Base-by-base conservation (phyloP, 2,329 filamentous ascomycete genomes). In the Alternaria longipes region DNA sequence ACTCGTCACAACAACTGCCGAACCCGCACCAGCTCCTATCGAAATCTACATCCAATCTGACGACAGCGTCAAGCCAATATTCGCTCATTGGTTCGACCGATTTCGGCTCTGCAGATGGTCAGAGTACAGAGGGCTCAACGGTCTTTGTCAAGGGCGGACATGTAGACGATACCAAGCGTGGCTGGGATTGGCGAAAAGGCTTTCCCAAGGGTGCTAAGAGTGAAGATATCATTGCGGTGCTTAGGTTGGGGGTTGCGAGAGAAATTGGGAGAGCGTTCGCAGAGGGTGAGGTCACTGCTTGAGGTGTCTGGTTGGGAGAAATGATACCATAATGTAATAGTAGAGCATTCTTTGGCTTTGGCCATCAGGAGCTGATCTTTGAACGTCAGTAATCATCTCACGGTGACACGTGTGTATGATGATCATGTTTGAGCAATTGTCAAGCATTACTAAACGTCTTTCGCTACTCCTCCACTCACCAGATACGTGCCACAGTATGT, bases 1-100 rank as follows among this genome's bases (percentile, higher is more conserved):
- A 62, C 18, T 65, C 68, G 9, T 71, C 71, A 50, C 76, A 57
- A 45, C 59, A 56, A 44, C n/a, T 61, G 20, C 54, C 62, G 2
- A 55, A 62, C 28, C 62, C 69, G 59, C 64, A 68, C 20, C 62
- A 60, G 14, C 52, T 68, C 1, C 84, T 95, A 62, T 87, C 87
- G 74, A 91, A 90, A 67, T 66, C 80, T 86, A 70, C 83, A 84
- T 67, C 81, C 77, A 67, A 79, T 81, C 55, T 79, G 5, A 87
- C 86, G 2, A 86, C 85, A 14, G 80, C 82, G 2, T 86, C 86
- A 59, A 83, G 81, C 63, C 84, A 87, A 67, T 91, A 91, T 79
- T 85, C 90, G 53, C 83, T 96, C 72, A 89, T 91, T 12, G 91
- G 91, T 16, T 93, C 87, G 72, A 89, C 89, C 32, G 88, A 94